These are phyloP conservation scores for Pyrenochaeta sp. DNA, from an alignment of 2,329 filamentous ascomycete genomes.

Conservation along the genomic window DNA sequence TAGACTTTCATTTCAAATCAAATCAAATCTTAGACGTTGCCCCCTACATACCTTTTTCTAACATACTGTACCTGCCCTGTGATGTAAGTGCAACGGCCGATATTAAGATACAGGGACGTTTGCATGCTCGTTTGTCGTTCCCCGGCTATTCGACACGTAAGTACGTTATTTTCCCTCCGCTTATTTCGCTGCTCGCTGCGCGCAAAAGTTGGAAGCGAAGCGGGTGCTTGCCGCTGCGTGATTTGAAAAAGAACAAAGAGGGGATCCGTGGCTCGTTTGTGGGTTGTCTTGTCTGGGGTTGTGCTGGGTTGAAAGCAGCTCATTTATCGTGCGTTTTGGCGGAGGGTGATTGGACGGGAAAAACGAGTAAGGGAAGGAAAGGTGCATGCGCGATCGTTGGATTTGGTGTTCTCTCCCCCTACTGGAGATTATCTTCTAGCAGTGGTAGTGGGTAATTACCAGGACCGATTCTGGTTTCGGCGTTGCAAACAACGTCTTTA, in stretches of 20 bases:
- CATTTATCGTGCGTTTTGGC: not conserved
- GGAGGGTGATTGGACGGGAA: not conserved
- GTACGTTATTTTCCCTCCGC: not conserved
- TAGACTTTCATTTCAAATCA: not conserved
- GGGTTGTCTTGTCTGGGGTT: conserved; percentile 1
- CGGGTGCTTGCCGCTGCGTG: not conserved
- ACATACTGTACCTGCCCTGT: not conserved
- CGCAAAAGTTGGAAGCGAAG: conserved; percentile 1
- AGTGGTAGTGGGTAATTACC: not conserved
- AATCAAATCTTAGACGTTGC: too few relatives aligned
- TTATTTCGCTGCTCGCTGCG: not conserved
- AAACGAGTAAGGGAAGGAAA: not conserved
- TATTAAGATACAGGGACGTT: not conserved
- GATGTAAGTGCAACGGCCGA: not conserved
- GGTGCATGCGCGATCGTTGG: not conserved
- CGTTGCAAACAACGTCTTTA: not conserved
- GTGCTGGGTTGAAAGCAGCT: not conserved
- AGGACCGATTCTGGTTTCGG: not conserved
- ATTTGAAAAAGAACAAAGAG: conserved; percentile 4
- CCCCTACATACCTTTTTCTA: too few relatives aligned
- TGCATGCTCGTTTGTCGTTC: too few relatives aligned
- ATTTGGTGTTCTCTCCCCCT: not conserved
- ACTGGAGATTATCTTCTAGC: not conserved
- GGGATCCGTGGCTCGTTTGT: conserved; percentile 1
- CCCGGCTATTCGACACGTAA: not conserved